Evolutionary conservation across 2,329 filamentous ascomycete genomes (phyloP), one percentile per base, ranked within the genome.

Genomic region (Hypoxylon sp.): DNA sequence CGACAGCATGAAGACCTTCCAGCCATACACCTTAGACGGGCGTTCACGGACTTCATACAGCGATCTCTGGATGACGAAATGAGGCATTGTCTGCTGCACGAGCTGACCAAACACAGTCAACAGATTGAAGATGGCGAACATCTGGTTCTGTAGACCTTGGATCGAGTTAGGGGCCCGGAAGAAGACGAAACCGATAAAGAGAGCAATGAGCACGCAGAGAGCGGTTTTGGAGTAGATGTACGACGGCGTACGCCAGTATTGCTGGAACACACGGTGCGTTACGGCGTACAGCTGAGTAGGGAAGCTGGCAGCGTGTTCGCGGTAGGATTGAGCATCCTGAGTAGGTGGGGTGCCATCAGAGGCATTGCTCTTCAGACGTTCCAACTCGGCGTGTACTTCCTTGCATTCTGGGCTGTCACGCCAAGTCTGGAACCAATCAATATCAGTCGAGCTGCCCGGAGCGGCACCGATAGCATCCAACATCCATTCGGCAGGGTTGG

Each of bases 241-340:
- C 4, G 90, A 87, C 0, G 94, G 94, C 0, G 91, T 95, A 67
- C 94, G 92, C 94, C 94, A 97, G 86, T 96, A 97, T 79, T 97
- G 94, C 77, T 95, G 88, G 84, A 96, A 96, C 27, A 96, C 91
- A 75, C 94, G 93, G 72, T 86, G 79, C 17, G 89, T 86, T 63
- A 93, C 92, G 76, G 90, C 85, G 62, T 81, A 82, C 46, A 95
- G 82, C 79, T 97, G 94, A 6, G 83, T 76, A 44, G 73, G 76
- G 77, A 97, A 93, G 0, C 92, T 88, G 4, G 93, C 92, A 2
- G 94, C 94, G 68, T 97, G 97, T 79, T 97, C 93, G 68, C 89
- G 87, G 80, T 90, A 93, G 71, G 79, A 80, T 11, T 80, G 75
- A 49, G 83, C 82, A 6, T 82, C 77, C 6, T 81, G 76, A 0